Evolutionary conservation across 2,329 filamentous ascomycete species (phyloP), one percentile per base, ranked within the genome.

Genomic region (Thelonectria discophora): DNA sequence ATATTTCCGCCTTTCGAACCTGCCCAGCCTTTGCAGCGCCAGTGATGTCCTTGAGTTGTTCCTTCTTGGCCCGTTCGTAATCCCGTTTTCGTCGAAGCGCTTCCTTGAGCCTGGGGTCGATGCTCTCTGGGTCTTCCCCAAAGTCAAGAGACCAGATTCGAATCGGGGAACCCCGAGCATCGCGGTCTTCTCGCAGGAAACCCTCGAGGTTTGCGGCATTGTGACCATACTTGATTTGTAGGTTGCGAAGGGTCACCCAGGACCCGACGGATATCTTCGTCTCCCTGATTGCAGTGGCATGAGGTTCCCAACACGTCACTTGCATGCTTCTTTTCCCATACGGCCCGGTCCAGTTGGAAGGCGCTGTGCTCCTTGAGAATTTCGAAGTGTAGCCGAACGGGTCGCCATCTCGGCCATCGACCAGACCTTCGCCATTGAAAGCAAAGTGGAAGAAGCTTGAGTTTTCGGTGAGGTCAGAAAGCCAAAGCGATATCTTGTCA

Each of bases 401-500:
- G 66, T 90, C 86, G 4, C 84, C 84, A 48, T 86, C 82, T 42
- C 76, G 77, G 5, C 74, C 67, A 7, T 74, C 73, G 1, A 74
- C 66, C 18, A 64, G 69, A 21, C 73, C 72, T 60, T 70, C 76
- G 11, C 71, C 69, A 50, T 70, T 70, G 56, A 72, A 75, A 39
- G 61, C 65, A 56, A 68, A 87, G 37, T 87, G 76, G 65, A 83
- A 89, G 60, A 97, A 88, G 1, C 71, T 62, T 0, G 80, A 71
- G 70, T 97, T 92, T 52, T 86, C 78, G 0, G 93, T 96, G 74
- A 94, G 97, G 75, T 97, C 94, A 0, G 91, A 90, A 17, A 97
- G 79, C 80, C 93, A 93, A 0, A 97, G 65, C 5, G 87, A 86
- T 12, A 85, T 76, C 58, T 77, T 84, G 24, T 84, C 81, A 20